Evolutionary conservation across 106 monocot species (phyloP), one percentile per base, ranked within the genome.

Genomic region (Gastrodia elata): DNA sequence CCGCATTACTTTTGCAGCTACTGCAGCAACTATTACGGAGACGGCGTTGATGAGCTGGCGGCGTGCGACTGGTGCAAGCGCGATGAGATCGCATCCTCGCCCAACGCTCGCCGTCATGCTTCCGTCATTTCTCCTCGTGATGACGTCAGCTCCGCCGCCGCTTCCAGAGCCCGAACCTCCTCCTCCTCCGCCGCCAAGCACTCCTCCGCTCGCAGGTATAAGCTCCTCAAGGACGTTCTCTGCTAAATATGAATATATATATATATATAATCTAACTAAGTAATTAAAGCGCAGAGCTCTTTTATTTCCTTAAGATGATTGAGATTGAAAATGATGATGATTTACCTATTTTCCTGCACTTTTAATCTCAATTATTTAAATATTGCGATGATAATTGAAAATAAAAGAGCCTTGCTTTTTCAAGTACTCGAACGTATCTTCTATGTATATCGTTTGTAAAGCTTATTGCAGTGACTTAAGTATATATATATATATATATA

Each of bases 211-310:
- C 80, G 87, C 10, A 71, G 87, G 83, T 87, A 87, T 61, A 87
- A 87, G 70, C 83, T 87, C 16, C 87, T 87, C 35, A 87, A 87
- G 67, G 87, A 87, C 38, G 87, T 87, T 7, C 22, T 83, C 39
- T 87, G 80, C 69, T 69, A 69, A 40, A 14, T 42, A 42, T 42
- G 42, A 9, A 42, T 9, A 42, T 42, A 42, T 42, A 42, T 9
- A 42, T 42, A 42, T 42, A 42, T 42, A 42, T 42, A 42, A 42
- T n/a, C n/a, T n/a, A n/a, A n/a, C n/a, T n/a, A n/a, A n/a, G n/a
- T n/a, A n/a, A n/a, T n/a, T n/a, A n/a, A n/a, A n/a, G n/a, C n/a
- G n/a, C n/a, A n/a, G n/a, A n/a, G n/a, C n/a, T n/a, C n/a, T n/a
- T n/a, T n/a, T n/a, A n/a, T n/a, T n/a, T n/a, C n/a, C n/a, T n/a